Conservation (phyloP, 2,329 filamentous ascomycete species). For the Graphiopsis chlorocephala region DNA sequence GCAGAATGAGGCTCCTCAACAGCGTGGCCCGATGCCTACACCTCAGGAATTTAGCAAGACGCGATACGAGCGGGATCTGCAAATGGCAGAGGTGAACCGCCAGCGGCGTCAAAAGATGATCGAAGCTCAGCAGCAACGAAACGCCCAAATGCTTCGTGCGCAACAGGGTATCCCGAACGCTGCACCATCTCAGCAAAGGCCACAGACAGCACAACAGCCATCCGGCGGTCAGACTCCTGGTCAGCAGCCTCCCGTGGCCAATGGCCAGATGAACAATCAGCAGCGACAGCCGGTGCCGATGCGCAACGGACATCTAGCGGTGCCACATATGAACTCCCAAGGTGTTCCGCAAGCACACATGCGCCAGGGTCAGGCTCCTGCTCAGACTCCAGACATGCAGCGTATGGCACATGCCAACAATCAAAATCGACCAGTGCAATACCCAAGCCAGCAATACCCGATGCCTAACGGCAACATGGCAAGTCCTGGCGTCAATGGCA, state of each 20-base stretch:
- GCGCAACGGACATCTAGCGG: slow-evolving; percentile 48
- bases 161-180: slow-evolving; percentile 38
- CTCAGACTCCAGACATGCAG: slow-evolving; percentile 24
- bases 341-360: slow-evolving; percentile 63
- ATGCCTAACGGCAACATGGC: slow-evolving; percentile 30
- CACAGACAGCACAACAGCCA: slow-evolving; percentile 20
- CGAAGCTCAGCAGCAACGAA: slow-evolving; percentile 42
- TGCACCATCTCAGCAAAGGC: slow-evolving; percentile 26
- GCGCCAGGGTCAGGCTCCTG: slow-evolving; percentile 26
- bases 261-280: slow-evolving; percentile 35
- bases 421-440: slow-evolving; percentile 29
- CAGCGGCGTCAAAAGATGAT: slow-evolving; percentile 64
- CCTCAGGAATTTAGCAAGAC: slow-evolving; percentile 88
- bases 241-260: slow-evolving; percentile 29
- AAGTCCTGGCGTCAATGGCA: slow-evolving; percentile 28
- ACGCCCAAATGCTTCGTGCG: slow-evolving; percentile 38
- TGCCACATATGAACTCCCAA: slow-evolving; percentile 52
- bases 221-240: slow-evolving; percentile 28
- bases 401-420: slow-evolving; percentile 28
- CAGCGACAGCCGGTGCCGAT: slow-evolving; percentile 46
- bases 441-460: slow-evolving; percentile 23
- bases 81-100: slow-evolving; percentile 55
- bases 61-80: slow-evolving; percentile 81
- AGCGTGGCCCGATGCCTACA: slow-evolving; percentile 58
- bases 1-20: slow-evolving; percentile 28